These are phyloP conservation scores for Geotrichum australiense DNA, from an alignment of 1,139 yeast genomes.

Conservation along the genomic window DNA sequence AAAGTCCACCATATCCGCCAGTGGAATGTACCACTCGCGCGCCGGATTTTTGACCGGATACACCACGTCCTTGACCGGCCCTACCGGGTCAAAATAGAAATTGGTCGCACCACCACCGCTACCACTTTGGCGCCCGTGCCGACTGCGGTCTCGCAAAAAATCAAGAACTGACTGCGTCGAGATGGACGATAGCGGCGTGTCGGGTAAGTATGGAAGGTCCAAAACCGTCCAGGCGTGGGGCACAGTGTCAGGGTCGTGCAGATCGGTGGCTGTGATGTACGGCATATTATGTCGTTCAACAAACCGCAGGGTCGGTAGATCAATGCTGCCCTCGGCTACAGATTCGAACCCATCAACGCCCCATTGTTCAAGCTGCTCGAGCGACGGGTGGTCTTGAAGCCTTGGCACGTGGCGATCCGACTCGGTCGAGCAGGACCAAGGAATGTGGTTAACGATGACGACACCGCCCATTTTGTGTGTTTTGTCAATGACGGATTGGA, in stretches of 20 bases:
- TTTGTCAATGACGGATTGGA: constrained; percentile 19
- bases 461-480: constrained; percentile 25
- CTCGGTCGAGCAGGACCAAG: constrained; percentile 25
- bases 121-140: background rate
- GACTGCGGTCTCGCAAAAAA: background rate
- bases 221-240: constrained; percentile 26
- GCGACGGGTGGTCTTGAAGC: constrained; percentile 23
- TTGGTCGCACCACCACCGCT: constrained; percentile 16
- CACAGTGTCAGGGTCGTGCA: constrained; percentile 21
- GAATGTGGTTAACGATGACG: constrained; percentile 26
- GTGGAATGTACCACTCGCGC: constrained; percentile 20
- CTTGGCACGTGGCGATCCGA: constrained; percentile 21
- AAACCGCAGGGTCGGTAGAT: constrained; percentile 22
- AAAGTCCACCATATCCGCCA: constrained; percentile 22
- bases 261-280: constrained; percentile 24
- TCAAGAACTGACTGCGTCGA: background rate
- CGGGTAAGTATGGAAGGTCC: constrained; percentile 3
- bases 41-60: constrained; percentile 20
- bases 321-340: constrained; percentile 24
- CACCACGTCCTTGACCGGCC: constrained; percentile 19
- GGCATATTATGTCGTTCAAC: constrained; percentile 21
- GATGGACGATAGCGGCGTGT: background rate
- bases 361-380: constrained; percentile 23
- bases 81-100: constrained; percentile 23
- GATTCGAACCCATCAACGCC: constrained; percentile 27